These are phyloP conservation scores for Aurantiochytrium sp. DNA, from an alignment of 108 stramenopile genomes.

Conservation along the genomic window DNA sequence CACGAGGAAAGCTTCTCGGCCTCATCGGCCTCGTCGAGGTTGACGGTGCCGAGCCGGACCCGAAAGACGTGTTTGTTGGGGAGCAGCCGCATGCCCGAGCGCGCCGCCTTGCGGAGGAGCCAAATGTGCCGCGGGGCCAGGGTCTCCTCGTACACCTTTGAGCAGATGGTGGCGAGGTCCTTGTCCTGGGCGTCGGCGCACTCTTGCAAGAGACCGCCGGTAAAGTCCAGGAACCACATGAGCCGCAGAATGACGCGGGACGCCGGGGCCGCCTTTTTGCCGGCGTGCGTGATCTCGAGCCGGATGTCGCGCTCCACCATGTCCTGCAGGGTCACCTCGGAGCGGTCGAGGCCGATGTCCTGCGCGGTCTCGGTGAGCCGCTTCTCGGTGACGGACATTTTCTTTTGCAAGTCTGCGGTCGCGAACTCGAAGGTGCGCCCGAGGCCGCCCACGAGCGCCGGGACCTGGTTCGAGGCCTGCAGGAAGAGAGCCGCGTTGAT, in stretches of 20 bases:
- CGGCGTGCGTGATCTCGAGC: neutral
- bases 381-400: neutral
- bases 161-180: slow-evolving; percentile 7
- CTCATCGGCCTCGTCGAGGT: neutral
- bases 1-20: neutral
- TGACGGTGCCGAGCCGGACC: neutral
- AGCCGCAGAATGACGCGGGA: neutral
- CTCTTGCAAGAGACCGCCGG: neutral
- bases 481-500: neutral
- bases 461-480: neutral
- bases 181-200: neutral
- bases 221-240: slow-evolving; percentile 27
- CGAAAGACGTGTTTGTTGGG: slow-evolving; percentile 4
- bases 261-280: slow-evolving; percentile 11
- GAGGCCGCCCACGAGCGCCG: neutral
- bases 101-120: slow-evolving; percentile 12
- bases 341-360: neutral
- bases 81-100: neutral
- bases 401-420: neutral
- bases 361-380: neutral
- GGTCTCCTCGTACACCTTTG: neutral
- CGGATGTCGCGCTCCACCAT: slow-evolving; percentile 23
- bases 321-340: neutral
- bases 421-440: slow-evolving; percentile 24
- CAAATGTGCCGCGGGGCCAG: neutral